Conservation (phyloP, 331 rosid species). For the Arachis monticola region DNA sequence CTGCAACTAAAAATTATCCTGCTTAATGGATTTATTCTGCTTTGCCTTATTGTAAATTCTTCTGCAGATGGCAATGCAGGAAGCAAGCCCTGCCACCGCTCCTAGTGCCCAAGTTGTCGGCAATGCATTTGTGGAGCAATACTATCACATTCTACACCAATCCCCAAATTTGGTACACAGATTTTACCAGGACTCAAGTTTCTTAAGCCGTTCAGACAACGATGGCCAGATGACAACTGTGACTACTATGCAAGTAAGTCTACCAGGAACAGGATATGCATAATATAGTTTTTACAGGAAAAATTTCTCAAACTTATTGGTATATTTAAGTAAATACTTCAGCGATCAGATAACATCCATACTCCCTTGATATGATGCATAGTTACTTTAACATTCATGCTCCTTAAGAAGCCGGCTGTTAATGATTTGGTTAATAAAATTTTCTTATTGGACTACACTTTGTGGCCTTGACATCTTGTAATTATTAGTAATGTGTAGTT, state of each 20-base stretch:
- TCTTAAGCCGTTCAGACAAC: constrained; percentile 75
- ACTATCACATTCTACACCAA: constrained; percentile 88
- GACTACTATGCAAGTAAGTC: constrained; percentile 70
- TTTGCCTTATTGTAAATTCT: constrained; percentile 21
- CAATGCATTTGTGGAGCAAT: constrained; percentile 94
- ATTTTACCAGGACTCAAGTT: constrained; percentile 89
- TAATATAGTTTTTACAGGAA: background rate
- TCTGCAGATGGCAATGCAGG: constrained; percentile 87
- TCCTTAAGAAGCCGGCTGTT: constrained; percentile 15
- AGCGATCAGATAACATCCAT: constrained; percentile 6
- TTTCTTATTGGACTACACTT: constrained; percentile 20
- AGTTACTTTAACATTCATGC: constrained; percentile 20
- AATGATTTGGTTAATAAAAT: constrained; percentile 29
- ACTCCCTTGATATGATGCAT: constrained; percentile 18
- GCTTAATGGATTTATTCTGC: constrained; percentile 11
- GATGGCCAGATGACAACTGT: constrained; percentile 82
- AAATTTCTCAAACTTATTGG: background rate
- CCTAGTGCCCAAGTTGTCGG: constrained; percentile 93
- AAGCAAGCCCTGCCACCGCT: constrained; percentile 66
- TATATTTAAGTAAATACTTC: constrained; percentile 4
- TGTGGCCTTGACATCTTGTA: constrained; percentile 26
- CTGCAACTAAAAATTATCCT: background rate
- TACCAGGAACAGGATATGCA: constrained; percentile 21
- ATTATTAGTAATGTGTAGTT: constrained; percentile 10
- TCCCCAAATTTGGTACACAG: constrained; percentile 88